These are phyloP conservation scores for Mangifera indica DNA, from an alignment of 345 rosid genomes.

Conservation along the genomic window DNA sequence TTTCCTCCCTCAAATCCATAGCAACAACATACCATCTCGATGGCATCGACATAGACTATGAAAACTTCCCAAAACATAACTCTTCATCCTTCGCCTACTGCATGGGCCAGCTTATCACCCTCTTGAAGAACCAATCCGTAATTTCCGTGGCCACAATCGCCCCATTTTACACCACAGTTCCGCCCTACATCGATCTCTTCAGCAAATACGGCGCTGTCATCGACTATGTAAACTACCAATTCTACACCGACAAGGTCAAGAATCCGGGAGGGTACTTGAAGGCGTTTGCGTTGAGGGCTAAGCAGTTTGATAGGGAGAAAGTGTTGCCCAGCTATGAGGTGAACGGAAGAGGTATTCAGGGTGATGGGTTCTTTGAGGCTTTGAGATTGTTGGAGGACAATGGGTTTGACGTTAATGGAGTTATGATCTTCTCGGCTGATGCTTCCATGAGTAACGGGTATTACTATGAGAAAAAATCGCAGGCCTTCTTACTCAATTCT, in stretches of 20 bases:
- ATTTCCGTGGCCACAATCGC: conserved; percentile 47
- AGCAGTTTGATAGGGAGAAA: conserved; percentile 37
- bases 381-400: conserved; percentile 36
- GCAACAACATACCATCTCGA: conserved; percentile 42
- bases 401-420: conserved; percentile 46
- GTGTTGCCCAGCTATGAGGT: conserved; percentile 60
- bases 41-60: conserved; percentile 59
- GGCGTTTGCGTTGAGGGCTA: conserved; percentile 32
- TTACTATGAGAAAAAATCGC: conserved; percentile 53
- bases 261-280: conserved; percentile 33
- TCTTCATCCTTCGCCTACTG: conserved; percentile 36
- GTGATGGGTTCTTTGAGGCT: conserved; percentile 51
- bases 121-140: conserved; percentile 35
- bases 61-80: conserved; percentile 29
- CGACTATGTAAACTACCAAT: conserved; percentile 56
- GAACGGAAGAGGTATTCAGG: conserved; percentile 61
- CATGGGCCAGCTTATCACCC: conserved; percentile 50
- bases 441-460: conserved; percentile 32
- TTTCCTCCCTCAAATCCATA: conserved; percentile 36
- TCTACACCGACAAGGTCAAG: conserved; percentile 47
- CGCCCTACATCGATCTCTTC: conserved; percentile 39
- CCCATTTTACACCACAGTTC: conserved; percentile 30
- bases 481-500: conserved; percentile 49
- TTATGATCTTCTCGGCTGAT: conserved; percentile 64
- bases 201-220: conserved; percentile 28